These are phyloP conservation scores for Penicillium sp. DNA, from an alignment of 2,329 filamentous ascomycete species.

Conservation along the genomic window DNA sequence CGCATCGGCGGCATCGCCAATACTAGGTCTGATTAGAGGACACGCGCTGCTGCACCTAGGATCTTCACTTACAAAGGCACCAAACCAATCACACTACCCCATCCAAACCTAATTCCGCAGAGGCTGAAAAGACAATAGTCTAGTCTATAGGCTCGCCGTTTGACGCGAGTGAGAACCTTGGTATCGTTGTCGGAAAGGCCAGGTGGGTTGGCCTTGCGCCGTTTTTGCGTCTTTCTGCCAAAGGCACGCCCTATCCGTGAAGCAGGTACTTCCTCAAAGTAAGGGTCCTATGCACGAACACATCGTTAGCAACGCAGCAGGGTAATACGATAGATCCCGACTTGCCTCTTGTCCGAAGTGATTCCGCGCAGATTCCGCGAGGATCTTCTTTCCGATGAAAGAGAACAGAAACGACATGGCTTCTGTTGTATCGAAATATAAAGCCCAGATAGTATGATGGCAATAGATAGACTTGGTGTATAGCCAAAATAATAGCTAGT, in stretches of 20 bases:
- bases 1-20: slow-evolving; percentile 76
- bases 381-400: slow-evolving; percentile 39
- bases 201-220: slow-evolving; percentile 80
- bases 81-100: slow-evolving; percentile 83
- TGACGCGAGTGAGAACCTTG: slow-evolving; percentile 81
- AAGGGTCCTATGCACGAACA: slow-evolving; percentile 71
- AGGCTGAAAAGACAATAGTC: slow-evolving; percentile 85
- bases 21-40: slow-evolving; percentile 47
- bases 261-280: slow-evolving; percentile 81
- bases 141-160: slow-evolving; percentile 81
- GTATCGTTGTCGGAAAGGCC: slow-evolving; percentile 84
- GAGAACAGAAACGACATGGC: slow-evolving; percentile 36
- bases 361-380: slow-evolving; percentile 46
- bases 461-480: background rate
- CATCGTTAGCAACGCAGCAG: slow-evolving; percentile 7
- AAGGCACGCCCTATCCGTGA: slow-evolving; percentile 70
- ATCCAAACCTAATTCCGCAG: slow-evolving; percentile 83
- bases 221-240: slow-evolving; percentile 75
- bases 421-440: background rate
- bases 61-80: slow-evolving; percentile 74
- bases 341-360: slow-evolving; percentile 49
- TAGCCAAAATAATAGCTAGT: background rate
- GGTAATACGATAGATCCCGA: background rate
- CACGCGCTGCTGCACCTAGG: background rate
- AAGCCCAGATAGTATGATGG: too few species aligned